Evolutionary conservation across 2,329 filamentous ascomycete genomes (phyloP).

Genomic region (Hypoxylon sp.): DNA sequence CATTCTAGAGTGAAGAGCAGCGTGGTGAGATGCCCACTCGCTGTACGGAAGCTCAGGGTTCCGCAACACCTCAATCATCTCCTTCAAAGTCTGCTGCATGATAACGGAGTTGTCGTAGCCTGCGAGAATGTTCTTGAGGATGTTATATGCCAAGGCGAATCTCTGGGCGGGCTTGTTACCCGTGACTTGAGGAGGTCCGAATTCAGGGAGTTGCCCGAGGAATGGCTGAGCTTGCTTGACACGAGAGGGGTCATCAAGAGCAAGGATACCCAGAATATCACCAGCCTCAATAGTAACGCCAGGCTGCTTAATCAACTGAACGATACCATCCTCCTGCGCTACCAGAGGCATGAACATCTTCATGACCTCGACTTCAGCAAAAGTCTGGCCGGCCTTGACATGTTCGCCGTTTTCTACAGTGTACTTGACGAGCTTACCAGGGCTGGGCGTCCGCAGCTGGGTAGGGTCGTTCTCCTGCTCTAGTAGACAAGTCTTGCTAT

Average conservation of each 20-base stretch:
- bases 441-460: slow-evolving; percentile 92
- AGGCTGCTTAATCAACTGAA: slow-evolving; percentile 99
- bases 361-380: slow-evolving; percentile 99
- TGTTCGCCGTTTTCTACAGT: slow-evolving; percentile 95
- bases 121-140: slow-evolving; percentile 87
- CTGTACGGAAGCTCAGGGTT: slow-evolving; percentile 93
- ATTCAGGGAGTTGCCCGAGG: slow-evolving; percentile 87
- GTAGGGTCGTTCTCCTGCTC: slow-evolving; percentile 99
- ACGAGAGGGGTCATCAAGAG: slow-evolving; percentile 92
- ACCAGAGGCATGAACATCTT: slow-evolving; percentile 99
- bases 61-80: slow-evolving; percentile 90
- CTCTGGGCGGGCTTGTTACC: slow-evolving; percentile 93
- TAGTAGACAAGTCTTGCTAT: slow-evolving; percentile 96
- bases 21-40: slow-evolving; percentile 96
- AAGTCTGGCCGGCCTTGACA: slow-evolving; percentile 90
- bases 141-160: slow-evolving; percentile 81
- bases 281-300: slow-evolving; percentile 97
- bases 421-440: slow-evolving; percentile 98
- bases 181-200: slow-evolving; percentile 87
- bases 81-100: slow-evolving; percentile 87
- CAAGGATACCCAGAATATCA: slow-evolving; percentile 97
- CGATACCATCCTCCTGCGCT: slow-evolving; percentile 93
- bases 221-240: slow-evolving; percentile 98
- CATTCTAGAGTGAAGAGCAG: slow-evolving; percentile 97
- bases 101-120: slow-evolving; percentile 98